Evolutionary conservation across 495 filamentous ascomycete genomes (phyloP).

Genomic region (Aspergillus cavernicola): DNA sequence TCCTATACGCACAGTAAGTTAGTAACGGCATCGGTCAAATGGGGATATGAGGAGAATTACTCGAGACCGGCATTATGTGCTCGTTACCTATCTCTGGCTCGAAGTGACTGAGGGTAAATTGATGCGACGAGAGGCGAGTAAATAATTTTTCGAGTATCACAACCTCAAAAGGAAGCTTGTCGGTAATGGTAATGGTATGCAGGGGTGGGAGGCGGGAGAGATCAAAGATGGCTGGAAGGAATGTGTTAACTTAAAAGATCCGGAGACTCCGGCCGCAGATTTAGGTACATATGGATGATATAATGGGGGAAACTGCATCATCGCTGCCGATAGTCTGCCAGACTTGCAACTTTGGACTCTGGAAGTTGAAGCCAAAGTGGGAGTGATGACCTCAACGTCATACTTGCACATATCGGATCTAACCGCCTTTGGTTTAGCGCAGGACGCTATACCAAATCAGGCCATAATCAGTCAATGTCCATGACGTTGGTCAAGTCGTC

Average conservation of each 20-base stretch:
- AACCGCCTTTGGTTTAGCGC: slow-evolving; percentile 15
- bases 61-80: slow-evolving; percentile 32
- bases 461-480: slow-evolving; percentile 20
- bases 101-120: background rate
- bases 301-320: slow-evolving; percentile 28
- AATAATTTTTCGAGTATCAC: background rate
- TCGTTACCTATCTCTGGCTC: slow-evolving; percentile 2
- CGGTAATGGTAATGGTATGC: background rate
- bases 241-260: slow-evolving; percentile 19
- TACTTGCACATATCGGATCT: slow-evolving; percentile 23
- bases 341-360: background rate
- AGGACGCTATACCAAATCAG: slow-evolving; percentile 19
- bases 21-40: background rate
- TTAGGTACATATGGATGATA: slow-evolving; percentile 22
- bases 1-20: slow-evolving; percentile 28
- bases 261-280: slow-evolving; percentile 19
- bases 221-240: background rate
- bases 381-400: slow-evolving; percentile 33
- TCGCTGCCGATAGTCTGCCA: slow-evolving; percentile 1
- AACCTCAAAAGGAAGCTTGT: slow-evolving; percentile 4
- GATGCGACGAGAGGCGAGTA: background rate
- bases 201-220: background rate
- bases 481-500: slow-evolving; percentile 30
- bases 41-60: slow-evolving; percentile 21
- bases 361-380: slow-evolving; percentile 2